Conservation (phyloP, 306 rosid genomes). For the Rubus idaeus region DNA sequence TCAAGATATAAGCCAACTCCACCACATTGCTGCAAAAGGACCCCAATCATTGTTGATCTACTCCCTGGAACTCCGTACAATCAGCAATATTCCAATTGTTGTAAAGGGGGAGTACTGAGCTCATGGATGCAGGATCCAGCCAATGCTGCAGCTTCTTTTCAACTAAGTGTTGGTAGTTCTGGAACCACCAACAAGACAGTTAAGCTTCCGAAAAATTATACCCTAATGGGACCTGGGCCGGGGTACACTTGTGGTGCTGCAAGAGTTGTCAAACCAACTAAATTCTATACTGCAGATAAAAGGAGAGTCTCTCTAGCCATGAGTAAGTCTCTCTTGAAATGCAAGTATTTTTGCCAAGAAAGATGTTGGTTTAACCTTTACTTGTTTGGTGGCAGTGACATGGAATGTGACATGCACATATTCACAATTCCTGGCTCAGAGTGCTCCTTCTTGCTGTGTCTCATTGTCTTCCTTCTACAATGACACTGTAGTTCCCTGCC, state of each 20-base stretch:
- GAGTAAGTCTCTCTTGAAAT: slow-evolving; percentile 52
- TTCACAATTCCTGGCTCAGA: slow-evolving; percentile 78
- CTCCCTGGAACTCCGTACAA: slow-evolving; percentile 85
- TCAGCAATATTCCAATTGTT: slow-evolving; percentile 76
- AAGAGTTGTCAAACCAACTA: slow-evolving; percentile 54
- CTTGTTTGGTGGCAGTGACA: slow-evolving; percentile 68
- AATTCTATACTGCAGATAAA: slow-evolving; percentile 53
- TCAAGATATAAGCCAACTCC: slow-evolving; percentile 51
- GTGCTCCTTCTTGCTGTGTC: slow-evolving; percentile 81
- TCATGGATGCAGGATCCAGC: slow-evolving; percentile 77
- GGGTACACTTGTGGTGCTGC: slow-evolving; percentile 85
- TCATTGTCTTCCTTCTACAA: slow-evolving; percentile 84
- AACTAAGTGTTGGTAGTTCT: slow-evolving; percentile 66
- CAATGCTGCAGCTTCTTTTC: slow-evolving; percentile 66
- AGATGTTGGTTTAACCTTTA: slow-evolving; percentile 2
- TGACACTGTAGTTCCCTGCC: slow-evolving; percentile 71
- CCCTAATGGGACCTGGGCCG: slow-evolving; percentile 78
- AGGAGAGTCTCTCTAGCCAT: slow-evolving; percentile 83
- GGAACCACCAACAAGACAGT: slow-evolving; percentile 77
- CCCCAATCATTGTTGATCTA: slow-evolving; percentile 69
- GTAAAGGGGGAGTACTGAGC: slow-evolving; percentile 83
- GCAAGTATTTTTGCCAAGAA: not conserved
- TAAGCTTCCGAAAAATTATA: slow-evolving; percentile 63
- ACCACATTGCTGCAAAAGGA: slow-evolving; percentile 77
- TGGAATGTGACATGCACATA: slow-evolving; percentile 91